These are phyloP conservation scores for Fusarium haematococcum DNA, from an alignment of 2,329 filamentous ascomycete species.

Conservation along the genomic window DNA sequence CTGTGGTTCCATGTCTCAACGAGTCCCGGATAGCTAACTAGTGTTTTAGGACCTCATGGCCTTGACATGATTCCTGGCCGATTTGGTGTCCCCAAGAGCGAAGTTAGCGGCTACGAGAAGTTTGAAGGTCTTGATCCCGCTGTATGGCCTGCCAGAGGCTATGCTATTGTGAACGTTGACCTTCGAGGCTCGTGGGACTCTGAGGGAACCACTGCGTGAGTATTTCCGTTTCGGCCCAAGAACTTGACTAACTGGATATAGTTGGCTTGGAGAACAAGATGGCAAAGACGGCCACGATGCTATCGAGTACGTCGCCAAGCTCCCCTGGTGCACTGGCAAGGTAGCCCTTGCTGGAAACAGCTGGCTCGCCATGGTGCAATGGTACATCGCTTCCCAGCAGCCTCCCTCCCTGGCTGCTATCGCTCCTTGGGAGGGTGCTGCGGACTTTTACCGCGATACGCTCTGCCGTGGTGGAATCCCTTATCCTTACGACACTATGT, in stretches of 20 bases:
- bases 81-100: slow-evolving; percentile 4
- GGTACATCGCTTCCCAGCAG: neutral
- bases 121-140: slow-evolving; percentile 29
- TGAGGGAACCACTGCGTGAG: slow-evolving; percentile 6
- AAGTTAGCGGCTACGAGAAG: slow-evolving; percentile 21
- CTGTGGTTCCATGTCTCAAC: neutral
- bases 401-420: slow-evolving; percentile 18
- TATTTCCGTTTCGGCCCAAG: accelerated
- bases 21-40: neutral
- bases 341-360: slow-evolving; percentile 22
- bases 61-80: slow-evolving; percentile 6
- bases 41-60: neutral
- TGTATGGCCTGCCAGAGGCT: slow-evolving; percentile 24
- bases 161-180: slow-evolving; percentile 21
- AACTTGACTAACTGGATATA: neutral
- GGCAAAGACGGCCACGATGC: slow-evolving; percentile 18
- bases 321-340: slow-evolving; percentile 11
- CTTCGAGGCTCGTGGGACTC: slow-evolving; percentile 10
- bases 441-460: slow-evolving; percentile 29
- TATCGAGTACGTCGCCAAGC: slow-evolving; percentile 10
- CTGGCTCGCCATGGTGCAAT: slow-evolving; percentile 13
- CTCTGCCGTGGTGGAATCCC: slow-evolving; percentile 41
- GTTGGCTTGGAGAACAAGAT: slow-evolving; percentile 9
- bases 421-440: slow-evolving; percentile 20
- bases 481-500: slow-evolving; percentile 3